phyloP scores from a whole-genome alignment of 208 protist species.

The Crithidia thermophila region DNA sequence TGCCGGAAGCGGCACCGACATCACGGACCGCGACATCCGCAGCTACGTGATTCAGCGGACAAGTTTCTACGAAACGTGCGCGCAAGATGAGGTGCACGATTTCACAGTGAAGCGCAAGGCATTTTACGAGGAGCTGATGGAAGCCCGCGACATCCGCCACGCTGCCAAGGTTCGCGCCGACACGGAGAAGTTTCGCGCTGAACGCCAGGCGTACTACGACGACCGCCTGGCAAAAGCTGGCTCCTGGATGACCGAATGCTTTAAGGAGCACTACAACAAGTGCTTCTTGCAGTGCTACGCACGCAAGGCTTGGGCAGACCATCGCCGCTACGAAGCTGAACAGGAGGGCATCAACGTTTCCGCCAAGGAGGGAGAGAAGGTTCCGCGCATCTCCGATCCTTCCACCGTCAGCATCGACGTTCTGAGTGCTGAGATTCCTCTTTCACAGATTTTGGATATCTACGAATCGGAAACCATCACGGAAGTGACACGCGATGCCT shows the following conservation, averaged over 20 bases:
- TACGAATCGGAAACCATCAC: constrained; percentile 45
- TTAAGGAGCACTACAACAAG: constrained; percentile 56
- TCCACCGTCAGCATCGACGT: constrained; percentile 20
- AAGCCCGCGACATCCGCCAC: constrained; percentile 45
- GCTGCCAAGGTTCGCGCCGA: constrained; percentile 45
- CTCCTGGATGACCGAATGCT: constrained; percentile 45
- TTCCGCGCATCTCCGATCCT: constrained; percentile 29
- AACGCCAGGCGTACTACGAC: constrained; percentile 43
- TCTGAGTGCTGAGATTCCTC: constrained; percentile 33
- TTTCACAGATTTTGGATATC: constrained; percentile 29
- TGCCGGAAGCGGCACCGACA: constrained; percentile 33
- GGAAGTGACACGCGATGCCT: constrained; percentile 46
- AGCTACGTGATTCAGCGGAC: constrained; percentile 46
- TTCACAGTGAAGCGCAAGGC: constrained; percentile 36
- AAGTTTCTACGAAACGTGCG: constrained; percentile 50
- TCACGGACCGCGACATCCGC: constrained; percentile 50
- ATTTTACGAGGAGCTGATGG: constrained; percentile 61
- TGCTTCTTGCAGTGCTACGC: constrained; percentile 58
- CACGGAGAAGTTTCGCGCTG: constrained; percentile 41
- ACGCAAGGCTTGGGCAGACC: constrained; percentile 37
- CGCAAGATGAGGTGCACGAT: constrained; percentile 41
- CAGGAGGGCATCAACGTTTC: constrained; percentile 28
- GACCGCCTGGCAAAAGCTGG: constrained; percentile 33
- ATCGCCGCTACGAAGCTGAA: constrained; percentile 27
- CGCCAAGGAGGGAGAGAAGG: constrained; percentile 16